Conservation (phyloP, 164 flowering plant species). For the Paratinospora sagittata region DNA sequence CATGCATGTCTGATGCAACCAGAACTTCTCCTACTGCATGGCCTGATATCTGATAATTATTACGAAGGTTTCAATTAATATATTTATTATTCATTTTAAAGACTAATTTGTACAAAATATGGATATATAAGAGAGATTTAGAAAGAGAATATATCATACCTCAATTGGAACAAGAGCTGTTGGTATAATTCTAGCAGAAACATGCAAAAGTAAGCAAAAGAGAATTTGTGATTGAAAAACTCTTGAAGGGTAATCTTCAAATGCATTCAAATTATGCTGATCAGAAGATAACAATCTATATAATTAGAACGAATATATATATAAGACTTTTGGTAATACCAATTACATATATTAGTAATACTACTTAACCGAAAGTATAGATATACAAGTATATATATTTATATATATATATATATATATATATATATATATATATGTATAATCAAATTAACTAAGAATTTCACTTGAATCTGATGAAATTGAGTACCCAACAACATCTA, state of each 20-base stretch:
- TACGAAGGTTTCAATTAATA: too few relatives aligned
- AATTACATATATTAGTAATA: too few relatives aligned
- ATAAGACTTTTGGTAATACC: background rate
- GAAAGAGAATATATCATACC: too few relatives aligned
- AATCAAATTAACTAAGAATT: too few relatives aligned
- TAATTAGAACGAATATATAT: background rate
- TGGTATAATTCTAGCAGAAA: conserved; percentile 29
- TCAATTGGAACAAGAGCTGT: conserved; percentile 34
- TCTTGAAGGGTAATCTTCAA: background rate
- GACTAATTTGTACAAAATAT: too few relatives aligned
- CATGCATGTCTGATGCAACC: conserved; percentile 38
- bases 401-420: too few relatives aligned
- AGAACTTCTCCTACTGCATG: conserved; percentile 34
- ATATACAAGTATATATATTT: too few relatives aligned
- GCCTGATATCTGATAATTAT: conserved; percentile 39
- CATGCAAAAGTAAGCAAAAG: background rate
- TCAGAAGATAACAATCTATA: background rate
- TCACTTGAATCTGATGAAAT: too few relatives aligned
- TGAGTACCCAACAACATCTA: background rate
- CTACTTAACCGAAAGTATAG: too few relatives aligned
- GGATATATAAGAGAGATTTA: too few relatives aligned
- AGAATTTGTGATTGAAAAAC: background rate
- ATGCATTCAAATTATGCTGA: background rate
- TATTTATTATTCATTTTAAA: too few relatives aligned
- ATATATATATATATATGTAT: too few relatives aligned